phyloP scores from a whole-genome alignment of 225 moss, liverwort and hornwort species.

The Sphagnum tenellum region DNA sequence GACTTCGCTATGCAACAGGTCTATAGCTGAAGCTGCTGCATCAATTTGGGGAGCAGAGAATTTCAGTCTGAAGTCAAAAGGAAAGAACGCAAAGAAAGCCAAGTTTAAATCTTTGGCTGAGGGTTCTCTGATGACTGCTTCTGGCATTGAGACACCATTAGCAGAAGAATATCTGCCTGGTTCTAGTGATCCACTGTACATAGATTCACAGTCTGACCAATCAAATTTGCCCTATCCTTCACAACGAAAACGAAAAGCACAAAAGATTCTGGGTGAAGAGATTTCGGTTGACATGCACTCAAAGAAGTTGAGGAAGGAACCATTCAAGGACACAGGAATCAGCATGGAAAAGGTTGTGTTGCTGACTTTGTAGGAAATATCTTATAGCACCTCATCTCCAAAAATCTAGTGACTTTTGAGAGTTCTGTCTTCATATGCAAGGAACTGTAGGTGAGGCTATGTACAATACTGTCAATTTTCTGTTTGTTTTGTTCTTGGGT shows the following conservation, averaged over 20 bases:
- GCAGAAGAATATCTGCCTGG: slow-evolving; percentile 30
- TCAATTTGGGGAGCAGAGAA: slow-evolving; percentile 66
- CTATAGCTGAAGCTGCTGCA: slow-evolving; percentile 72
- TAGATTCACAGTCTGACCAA: slow-evolving; percentile 41
- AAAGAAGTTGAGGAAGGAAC: slow-evolving; percentile 69
- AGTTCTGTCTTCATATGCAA: neutral
- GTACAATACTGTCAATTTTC: too few species aligned
- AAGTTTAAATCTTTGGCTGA: slow-evolving; percentile 87
- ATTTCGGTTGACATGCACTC: slow-evolving; percentile 43
- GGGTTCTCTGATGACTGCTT: slow-evolving; percentile 58
- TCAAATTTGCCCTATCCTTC: slow-evolving; percentile 54
- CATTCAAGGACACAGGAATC: slow-evolving; percentile 10
- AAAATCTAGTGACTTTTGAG: slow-evolving; percentile 43
- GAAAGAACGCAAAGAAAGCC: slow-evolving; percentile 63
- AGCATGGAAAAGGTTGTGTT: slow-evolving; percentile 9
- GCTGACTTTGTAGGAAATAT: too few species aligned
- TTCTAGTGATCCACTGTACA: slow-evolving; percentile 37
- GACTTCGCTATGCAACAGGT: slow-evolving; percentile 23
- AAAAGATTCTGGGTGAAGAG: slow-evolving; percentile 71
- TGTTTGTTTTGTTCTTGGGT: too few species aligned
- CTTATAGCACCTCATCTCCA: too few species aligned
- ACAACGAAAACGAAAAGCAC: slow-evolving; percentile 77
- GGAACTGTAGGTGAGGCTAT: too few species aligned
- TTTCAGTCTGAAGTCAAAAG: slow-evolving; percentile 53
- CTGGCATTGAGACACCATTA: slow-evolving; percentile 39